A percentile compares a stretch with the other conserved stretches of the same genome.
Conservation (phyloP, 2,329 filamentous ascomycete species). For the Ophioceras dolichostomum region DNA sequence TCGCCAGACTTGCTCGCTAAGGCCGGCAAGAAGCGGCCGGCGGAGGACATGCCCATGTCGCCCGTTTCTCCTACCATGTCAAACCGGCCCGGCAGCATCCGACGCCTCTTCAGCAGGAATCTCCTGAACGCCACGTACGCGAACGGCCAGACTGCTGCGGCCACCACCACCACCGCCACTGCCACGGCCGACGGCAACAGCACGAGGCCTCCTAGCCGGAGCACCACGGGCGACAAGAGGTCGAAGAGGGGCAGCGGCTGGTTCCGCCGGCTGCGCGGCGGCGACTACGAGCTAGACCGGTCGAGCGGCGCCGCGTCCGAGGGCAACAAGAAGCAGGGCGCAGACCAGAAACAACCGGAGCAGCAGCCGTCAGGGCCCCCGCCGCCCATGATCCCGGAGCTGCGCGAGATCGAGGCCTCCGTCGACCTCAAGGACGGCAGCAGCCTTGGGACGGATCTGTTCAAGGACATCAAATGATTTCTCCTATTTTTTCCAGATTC, state of each 20-base stretch:
- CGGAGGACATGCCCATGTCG: slow-evolving; percentile 34
- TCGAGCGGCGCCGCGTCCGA: slow-evolving; percentile 7
- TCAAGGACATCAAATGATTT: slow-evolving; percentile 44
- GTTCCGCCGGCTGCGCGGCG: slow-evolving; percentile 40
- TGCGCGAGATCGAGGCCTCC: slow-evolving; percentile 37
- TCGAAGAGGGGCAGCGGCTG: slow-evolving; percentile 44
- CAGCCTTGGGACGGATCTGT: slow-evolving; percentile 38
- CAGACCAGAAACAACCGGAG: too few species aligned
- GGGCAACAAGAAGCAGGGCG: slow-evolving; percentile 22
- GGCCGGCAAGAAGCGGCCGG: slow-evolving; percentile 33
- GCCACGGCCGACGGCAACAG: slow-evolving; percentile 14
- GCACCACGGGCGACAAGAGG: slow-evolving; percentile 37
- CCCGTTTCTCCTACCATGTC: slow-evolving; percentile 40
- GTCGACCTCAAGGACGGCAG: slow-evolving; percentile 30
- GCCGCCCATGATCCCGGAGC: slow-evolving; percentile 49
- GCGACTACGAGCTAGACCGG: slow-evolving; percentile 14
- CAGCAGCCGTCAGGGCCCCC: slow-evolving; percentile 34
- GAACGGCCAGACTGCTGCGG: slow-evolving; percentile 25
- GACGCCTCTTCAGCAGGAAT: slow-evolving; percentile 43
- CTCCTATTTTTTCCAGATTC: too few species aligned
- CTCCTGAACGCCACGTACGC: slow-evolving; percentile 40
- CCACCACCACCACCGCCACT: slow-evolving; percentile 9
- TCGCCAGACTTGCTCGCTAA: slow-evolving; percentile 10
- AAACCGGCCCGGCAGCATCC: slow-evolving; percentile 41
- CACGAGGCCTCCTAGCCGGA: slow-evolving; percentile 36